Base-by-base conservation (phyloP, 1,139 yeast genomes). In the Hansenula lynferdii region DNA sequence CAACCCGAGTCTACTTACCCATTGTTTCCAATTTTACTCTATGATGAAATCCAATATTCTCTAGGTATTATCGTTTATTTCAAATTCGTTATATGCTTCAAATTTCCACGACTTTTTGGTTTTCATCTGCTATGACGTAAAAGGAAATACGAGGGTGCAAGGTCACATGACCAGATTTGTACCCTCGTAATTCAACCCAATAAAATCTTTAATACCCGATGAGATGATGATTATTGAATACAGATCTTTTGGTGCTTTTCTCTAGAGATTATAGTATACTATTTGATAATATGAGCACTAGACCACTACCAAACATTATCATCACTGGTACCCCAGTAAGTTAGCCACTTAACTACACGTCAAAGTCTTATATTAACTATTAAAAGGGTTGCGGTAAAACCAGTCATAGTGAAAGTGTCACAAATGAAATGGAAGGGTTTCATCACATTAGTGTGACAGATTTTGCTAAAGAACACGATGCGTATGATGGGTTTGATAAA, bases 241-340 rank as follows among this genome's bases (percentile, higher is more conserved):
- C n/a, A n/a, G n/a, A n/a, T n/a, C n/a, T n/a, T n/a, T n/a, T n/a
- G n/a, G n/a, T n/a, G 24, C 24, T 22, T 22, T 22, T 22, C 24
- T 22, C 24, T 22, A 22, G 8, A 22, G 10, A 22, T 36, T 39
- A 24, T 39, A 31, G 7, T 36, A 36, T 4, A 28, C 8, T n/a
- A n/a, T n/a, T 10, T 24, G 33, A 12, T 40, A 12, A 28, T 6
- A 48, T 51, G 53, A 42, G 49, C 2, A 52, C 61, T 15, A 69
- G 86, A 59, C 58, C 54, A 31, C 58, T 66, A 28, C 96, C 96
- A 11, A 94, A 94, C 59, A 80, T 92, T 33, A 77, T 94, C 29
- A 75, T 92, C 37, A 92, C 97, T 7, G 98, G 98, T 4, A 94
- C 98, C 2, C 98, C 98, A 12, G 65, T 58, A 52, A 19, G 62